phyloP scores from a whole-genome alignment of 116 monocot species.

The Posidonia oceanica region DNA sequence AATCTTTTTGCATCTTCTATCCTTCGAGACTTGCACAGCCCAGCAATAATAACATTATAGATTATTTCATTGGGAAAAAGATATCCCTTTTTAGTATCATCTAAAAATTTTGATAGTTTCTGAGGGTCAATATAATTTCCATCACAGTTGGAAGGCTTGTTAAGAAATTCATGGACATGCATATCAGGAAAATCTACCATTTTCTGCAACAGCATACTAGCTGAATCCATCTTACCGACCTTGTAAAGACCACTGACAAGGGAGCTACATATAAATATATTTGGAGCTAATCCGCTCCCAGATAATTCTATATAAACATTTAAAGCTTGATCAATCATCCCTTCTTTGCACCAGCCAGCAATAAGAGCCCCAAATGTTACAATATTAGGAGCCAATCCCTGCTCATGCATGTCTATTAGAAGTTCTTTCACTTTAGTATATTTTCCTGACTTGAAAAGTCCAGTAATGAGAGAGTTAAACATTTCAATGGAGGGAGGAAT shows the following conservation, averaged over 20 bases:
- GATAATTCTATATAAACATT: constrained; percentile 54
- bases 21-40: constrained; percentile 57
- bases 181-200: constrained; percentile 37
- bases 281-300: constrained; percentile 43
- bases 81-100: constrained; percentile 14
- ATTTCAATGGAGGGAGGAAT: constrained; percentile 59
- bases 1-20: constrained; percentile 51
- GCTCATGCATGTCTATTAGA: constrained; percentile 36
- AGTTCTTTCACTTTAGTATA: constrained; percentile 33
- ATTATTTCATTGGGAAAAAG: constrained; percentile 47
- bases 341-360: constrained; percentile 80
- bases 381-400: constrained; percentile 42
- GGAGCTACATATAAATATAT: constrained; percentile 50
- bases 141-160: constrained; percentile 4
- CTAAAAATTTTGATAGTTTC: constrained; percentile 16
- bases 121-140: constrained; percentile 7
- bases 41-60: constrained; percentile 66
- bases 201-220: constrained; percentile 59
- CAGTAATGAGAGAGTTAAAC: constrained; percentile 71
- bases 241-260: constrained; percentile 62
- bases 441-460: constrained; percentile 38
- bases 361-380: constrained; percentile 78
- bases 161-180: constrained; percentile 13
- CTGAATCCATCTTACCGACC: constrained; percentile 58
- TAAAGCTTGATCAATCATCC: constrained; percentile 46